phyloP scores from a whole-genome alignment of 2,329 filamentous ascomycete genomes.

The Diaporthe nobilis region DNA sequence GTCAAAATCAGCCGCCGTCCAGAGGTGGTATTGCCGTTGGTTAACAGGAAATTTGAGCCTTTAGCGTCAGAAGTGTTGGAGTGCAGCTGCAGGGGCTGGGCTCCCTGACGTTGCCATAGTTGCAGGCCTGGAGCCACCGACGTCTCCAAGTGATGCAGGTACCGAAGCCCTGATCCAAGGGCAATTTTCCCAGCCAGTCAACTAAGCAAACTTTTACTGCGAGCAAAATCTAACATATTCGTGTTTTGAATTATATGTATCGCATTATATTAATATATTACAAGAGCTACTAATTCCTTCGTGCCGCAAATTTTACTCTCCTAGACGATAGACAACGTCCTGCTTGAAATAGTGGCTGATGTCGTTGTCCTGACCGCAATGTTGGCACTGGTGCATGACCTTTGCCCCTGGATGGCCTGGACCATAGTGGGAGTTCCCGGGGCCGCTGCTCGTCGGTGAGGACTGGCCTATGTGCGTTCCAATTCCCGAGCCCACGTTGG shows the following conservation, averaged over 20 bases:
- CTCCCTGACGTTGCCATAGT: neutral
- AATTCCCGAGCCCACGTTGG: neutral
- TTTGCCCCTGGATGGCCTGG: conserved; percentile 45
- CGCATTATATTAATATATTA: conserved; percentile 16
- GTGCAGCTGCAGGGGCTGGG: neutral
- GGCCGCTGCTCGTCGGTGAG: neutral
- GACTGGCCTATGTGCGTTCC: conserved; percentile 7
- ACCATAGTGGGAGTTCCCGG: conserved; percentile 41
- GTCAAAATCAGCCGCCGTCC: neutral
- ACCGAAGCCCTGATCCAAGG: neutral
- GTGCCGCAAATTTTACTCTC: neutral
- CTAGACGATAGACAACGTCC: conserved; percentile 46
- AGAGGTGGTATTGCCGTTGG: neutral
- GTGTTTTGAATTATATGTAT: neutral
- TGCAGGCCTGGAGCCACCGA: neutral
- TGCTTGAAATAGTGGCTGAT: conserved; percentile 46
- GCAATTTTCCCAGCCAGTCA: no score
- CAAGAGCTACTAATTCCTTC: neutral
- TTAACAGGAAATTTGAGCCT: no score
- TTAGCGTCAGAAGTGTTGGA: neutral
- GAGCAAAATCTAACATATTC: no score
- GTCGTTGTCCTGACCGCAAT: conserved; percentile 45
- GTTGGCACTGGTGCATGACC: conserved; percentile 44
- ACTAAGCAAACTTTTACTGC: neutral
- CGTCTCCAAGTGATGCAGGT: neutral